These are phyloP conservation scores for Sequoiadendron giganteum DNA, from an alignment of 75 land plant genomes.

Conservation along the genomic window DNA sequence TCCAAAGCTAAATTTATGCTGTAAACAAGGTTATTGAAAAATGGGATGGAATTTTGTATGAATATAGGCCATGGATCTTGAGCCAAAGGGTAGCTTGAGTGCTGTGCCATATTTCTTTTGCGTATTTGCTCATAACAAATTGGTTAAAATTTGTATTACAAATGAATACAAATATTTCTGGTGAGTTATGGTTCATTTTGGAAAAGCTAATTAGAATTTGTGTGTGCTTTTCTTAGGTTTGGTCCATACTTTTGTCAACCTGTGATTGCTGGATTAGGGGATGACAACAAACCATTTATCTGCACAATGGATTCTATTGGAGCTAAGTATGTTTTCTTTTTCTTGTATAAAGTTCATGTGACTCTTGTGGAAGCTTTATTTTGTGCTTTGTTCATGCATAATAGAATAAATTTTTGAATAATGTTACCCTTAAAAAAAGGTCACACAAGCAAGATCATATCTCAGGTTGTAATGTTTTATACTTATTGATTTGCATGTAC, in stretches of 20 bases:
- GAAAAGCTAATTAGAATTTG: background rate
- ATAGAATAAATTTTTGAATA: background rate
- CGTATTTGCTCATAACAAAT: background rate
- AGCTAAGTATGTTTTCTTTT: conserved; percentile 73
- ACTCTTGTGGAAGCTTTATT: background rate
- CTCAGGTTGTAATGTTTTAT: background rate
- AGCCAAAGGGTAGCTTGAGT: background rate
- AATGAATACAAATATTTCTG: background rate
- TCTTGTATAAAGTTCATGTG: background rate
- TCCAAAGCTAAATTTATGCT: background rate
- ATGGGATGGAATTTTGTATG: background rate
- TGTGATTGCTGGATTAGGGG: conserved; percentile 91
- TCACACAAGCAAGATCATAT: background rate
- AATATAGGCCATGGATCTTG: background rate
- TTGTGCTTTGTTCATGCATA: background rate
- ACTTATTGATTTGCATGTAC: background rate
- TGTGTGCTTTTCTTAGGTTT: conserved; percentile 51
- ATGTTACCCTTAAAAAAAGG: background rate
- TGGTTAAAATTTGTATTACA: background rate
- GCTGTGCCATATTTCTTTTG: background rate
- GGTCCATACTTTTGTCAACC: conserved; percentile 98
- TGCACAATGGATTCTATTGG: conserved; percentile 98
- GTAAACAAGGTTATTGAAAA: background rate
- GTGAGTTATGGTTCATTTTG: background rate
- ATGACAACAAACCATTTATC: conserved; percentile 85